These are phyloP conservation scores for Trametes cubensis DNA, from an alignment of 768 basidiomycete genomes.

Conservation along the genomic window DNA sequence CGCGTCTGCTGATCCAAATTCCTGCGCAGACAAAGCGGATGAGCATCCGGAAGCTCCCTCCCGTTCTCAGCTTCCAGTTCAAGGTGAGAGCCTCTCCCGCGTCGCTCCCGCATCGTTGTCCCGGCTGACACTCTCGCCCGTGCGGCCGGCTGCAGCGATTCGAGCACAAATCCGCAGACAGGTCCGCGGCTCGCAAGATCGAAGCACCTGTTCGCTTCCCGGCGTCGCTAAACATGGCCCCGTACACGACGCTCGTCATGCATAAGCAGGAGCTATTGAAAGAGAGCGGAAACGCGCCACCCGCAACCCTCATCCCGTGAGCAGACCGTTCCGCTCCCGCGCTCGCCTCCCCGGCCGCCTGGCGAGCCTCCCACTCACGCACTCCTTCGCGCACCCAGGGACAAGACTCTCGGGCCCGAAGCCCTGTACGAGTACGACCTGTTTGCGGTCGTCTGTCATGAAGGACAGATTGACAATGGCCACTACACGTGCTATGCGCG, in stretches of 20 bases:
- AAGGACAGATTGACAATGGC: constrained; percentile 92
- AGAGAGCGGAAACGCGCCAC: constrained; percentile 30
- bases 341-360: neutral
- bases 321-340: neutral
- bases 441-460: constrained; percentile 92
- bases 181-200: constrained; percentile 78
- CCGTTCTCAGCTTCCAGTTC: constrained; percentile 92
- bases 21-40: constrained; percentile 69
- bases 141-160: constrained; percentile 63
- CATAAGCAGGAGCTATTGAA: constrained; percentile 48
- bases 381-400: neutral
- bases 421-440: constrained; percentile 87
- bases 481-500: constrained; percentile 91
- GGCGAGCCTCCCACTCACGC: neutral
- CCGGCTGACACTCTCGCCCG: constrained; percentile 1
- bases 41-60: constrained; percentile 82
- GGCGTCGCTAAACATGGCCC: constrained; percentile 82
- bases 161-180: constrained; percentile 80
- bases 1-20: neutral
- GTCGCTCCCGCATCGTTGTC: neutral
- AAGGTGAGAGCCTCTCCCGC: constrained; percentile 56
- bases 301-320: constrained; percentile 24
- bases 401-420: constrained; percentile 57
- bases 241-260: constrained; percentile 72
- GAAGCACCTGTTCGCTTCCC: constrained; percentile 84